Percentiles rank a stretch among this genome's conserved stretches.
phyloP scores from a whole-genome alignment of 75 land plant species.

The Cunninghamia lanceolata region DNA sequence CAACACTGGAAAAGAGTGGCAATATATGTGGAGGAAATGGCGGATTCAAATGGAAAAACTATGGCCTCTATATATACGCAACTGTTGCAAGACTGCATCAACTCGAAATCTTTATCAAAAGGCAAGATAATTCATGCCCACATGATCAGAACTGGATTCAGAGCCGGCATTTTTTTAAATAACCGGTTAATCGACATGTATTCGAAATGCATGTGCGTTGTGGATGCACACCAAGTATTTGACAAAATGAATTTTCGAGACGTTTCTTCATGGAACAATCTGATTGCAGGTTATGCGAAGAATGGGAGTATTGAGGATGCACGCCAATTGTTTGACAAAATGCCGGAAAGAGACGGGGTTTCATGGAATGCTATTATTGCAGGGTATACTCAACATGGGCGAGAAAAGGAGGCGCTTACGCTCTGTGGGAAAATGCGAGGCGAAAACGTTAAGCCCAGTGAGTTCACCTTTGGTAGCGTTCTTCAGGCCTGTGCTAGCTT shows the following conservation, averaged over 20 bases:
- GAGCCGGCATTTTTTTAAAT: conserved; percentile 11
- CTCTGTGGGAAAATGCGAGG: conserved; percentile 23
- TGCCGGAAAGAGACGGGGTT: conserved; percentile 4
- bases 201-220: conserved; percentile 16
- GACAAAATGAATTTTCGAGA: conserved; percentile 18
- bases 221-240: conserved; percentile 21
- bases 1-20: not conserved
- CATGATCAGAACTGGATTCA: conserved; percentile 23
- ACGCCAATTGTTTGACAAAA: conserved; percentile 12
- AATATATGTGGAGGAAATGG: not conserved
- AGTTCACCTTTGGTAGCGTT: conserved; percentile 27
- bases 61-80: not conserved
- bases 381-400: conserved; percentile 14
- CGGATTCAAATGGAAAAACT: too few species aligned
- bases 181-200: conserved; percentile 24
- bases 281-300: conserved; percentile 1
- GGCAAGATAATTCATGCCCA: conserved; percentile 17
- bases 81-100: not conserved
- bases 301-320: conserved; percentile 6
- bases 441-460: conserved; percentile 11
- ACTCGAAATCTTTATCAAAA: not conserved
- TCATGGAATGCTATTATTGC: conserved; percentile 13
- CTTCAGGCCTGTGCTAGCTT: conserved; percentile 31
- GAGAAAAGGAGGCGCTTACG: conserved; percentile 11
- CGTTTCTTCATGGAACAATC: not conserved